Evolutionary conservation across 2,329 filamentous ascomycete species (phyloP), one percentile per base, ranked within the genome.

Genomic region (Graphiopsis chlorocephala): DNA sequence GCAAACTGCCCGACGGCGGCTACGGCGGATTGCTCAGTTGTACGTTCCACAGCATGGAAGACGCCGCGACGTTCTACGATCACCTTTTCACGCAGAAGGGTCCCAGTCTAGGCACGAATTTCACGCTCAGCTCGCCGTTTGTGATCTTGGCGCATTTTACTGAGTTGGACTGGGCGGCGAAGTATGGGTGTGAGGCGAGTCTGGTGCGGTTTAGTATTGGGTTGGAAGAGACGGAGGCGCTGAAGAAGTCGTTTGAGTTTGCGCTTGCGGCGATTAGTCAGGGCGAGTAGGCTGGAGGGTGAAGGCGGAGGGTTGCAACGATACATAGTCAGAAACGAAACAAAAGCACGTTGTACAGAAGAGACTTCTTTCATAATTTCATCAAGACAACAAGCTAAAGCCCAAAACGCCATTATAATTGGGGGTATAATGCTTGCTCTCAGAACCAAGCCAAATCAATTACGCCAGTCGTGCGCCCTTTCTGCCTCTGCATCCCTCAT

Each of bases 21-120:
- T 98, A 98, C 73, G 94, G 95, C 11, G 94, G 94, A 3, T 82
- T 99, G 2, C 83, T 99, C 14, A 97, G 92, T 3, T 88, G 93
- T 42, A 92, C 90, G 0, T 96, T 98, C 73, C 81, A 91, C 70
- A 83, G 83, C 1, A 86, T 84, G 64, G 81, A 83, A 31, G 88
- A 93, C 67, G 91, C 94, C 0, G 81, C 92, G 62, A 85, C 86
- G 0, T 97, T 98, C 76, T 97, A 90, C 77, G 93, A 99, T 78
- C 84, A 86, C 14, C 80, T 99, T 17, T 88, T 96, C 67, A 95
- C 93, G 1, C 88, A 92, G 45, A 99, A 99, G 78, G 95, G 95
- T 0, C 95, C 95, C 0, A 97, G 93, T 77, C 81, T 99, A 58
- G 95, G 95, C 2, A 98, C 95, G 0, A 99, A 99, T 77, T 99